Evolutionary conservation across 306 rosid species (phyloP).

Genomic region (Betula pendula): DNA sequence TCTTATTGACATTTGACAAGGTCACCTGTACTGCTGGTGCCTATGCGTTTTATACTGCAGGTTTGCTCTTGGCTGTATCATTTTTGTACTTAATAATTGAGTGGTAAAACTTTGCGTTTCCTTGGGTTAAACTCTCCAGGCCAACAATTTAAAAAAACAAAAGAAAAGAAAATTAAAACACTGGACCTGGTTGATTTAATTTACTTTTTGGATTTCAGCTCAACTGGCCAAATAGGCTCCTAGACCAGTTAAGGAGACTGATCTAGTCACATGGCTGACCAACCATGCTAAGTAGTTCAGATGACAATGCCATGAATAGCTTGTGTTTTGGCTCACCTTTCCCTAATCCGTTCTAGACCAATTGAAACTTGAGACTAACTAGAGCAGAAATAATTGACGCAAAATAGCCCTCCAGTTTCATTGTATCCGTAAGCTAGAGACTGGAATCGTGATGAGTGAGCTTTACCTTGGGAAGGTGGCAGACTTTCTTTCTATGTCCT

Average conservation of each 20-base stretch:
- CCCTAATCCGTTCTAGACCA: conserved; percentile 15
- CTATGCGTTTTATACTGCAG: not conserved
- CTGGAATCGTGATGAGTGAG: conserved; percentile 16
- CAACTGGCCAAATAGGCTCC: conserved; percentile 14
- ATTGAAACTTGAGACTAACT: conserved; percentile 14
- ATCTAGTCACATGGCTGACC: conserved; percentile 20
- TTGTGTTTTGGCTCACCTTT: conserved; percentile 22
- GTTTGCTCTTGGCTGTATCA: not conserved
- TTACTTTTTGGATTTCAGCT: conserved; percentile 8
- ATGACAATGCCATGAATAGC: conserved; percentile 2
- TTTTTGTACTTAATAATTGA: conserved; percentile 5
- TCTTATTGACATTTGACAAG: conserved; percentile 6
- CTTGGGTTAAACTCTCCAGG: not conserved
- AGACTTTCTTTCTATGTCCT: not conserved
- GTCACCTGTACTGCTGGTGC: conserved; percentile 22
- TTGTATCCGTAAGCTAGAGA: conserved; percentile 18
- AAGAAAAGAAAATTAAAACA: not conserved
- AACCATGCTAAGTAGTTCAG: conserved; percentile 5
- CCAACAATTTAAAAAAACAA: not conserved
- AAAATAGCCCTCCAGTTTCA: conserved; percentile 12
- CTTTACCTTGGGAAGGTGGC: conserved; percentile 24
- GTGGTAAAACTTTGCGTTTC: conserved; percentile 1
- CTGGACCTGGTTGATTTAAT: conserved; percentile 13
- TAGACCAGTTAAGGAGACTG: conserved; percentile 17
- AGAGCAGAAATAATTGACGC: conserved; percentile 12